Evolutionary conservation across 2,329 filamentous ascomycete genomes (phyloP), one percentile per base, ranked within the genome.

Genomic region (Rhynchosporium secalis): DNA sequence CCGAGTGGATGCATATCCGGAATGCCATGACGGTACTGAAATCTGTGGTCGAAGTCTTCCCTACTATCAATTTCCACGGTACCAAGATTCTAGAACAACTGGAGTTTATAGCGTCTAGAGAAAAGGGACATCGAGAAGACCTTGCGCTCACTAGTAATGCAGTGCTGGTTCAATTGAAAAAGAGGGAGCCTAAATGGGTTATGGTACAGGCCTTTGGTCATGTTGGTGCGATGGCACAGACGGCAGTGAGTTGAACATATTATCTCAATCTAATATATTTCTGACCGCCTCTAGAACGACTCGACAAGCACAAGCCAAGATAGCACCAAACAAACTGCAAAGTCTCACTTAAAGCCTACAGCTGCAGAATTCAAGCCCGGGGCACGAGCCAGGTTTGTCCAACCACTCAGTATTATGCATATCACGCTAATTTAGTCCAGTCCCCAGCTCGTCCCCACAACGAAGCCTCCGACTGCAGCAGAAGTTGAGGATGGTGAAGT

Each of bases 1-100:
- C 85, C 38, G 94, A 98, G 76, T 99, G 95, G 84, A 97, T 97
- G 89, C 93, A 97, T 75, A 96, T 98, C 73, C 88, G 94, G 60
- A 99, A 99, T 74, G 92, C 92, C 49, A 96, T 98, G 68, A 95
- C 90, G 62, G 83, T 98, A 3, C 81, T 99, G 63, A 96, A 95
- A 73, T 83, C 86, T 10, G 82, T 96, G 54, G 84, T 91, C 29
- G 86, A 92, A 56, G 83, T 87, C 71, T 99, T 96, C 81, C 96
- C 95, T 3, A 89, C 88, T 15, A 86, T 98, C 62, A 92, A 96
- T 72, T 95, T 92, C 75, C 94, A 96, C 82, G 95, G 91, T 40
- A 81, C 80, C 45, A 83, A 84, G 68, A 86, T 88, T 65, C 81
- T 83, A 38, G 79, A 83, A 41, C 82, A 90, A 68, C 80, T 91